These are phyloP conservation scores for Suillus luteus DNA, from an alignment of 768 basidiomycete genomes.

Conservation along the genomic window DNA sequence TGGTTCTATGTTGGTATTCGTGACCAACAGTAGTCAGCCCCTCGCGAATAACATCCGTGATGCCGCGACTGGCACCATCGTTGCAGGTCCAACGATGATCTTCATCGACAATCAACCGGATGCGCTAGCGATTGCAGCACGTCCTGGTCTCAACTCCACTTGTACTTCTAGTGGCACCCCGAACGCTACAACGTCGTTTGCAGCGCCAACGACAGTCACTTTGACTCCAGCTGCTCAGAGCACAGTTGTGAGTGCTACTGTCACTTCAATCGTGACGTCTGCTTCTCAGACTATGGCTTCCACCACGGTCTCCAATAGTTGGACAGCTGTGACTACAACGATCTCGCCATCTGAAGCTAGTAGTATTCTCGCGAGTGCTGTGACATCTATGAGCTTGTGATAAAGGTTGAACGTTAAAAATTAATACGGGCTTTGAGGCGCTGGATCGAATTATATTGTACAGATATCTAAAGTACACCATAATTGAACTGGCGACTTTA, in stretches of 20 bases:
- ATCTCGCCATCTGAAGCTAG: slow-evolving; percentile 29
- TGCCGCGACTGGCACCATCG: slow-evolving; percentile 21
- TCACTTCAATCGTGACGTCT: slow-evolving; percentile 33
- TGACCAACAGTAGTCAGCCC: slow-evolving; percentile 65
- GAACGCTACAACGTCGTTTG: slow-evolving; percentile 8
- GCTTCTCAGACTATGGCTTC: slow-evolving; percentile 1
- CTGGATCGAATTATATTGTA: background rate
- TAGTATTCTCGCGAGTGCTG: slow-evolving; percentile 32
- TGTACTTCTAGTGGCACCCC: background rate
- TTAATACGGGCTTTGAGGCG: background rate
- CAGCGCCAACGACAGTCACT: slow-evolving; percentile 11
- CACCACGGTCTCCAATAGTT: background rate
- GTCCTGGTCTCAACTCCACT: slow-evolving; percentile 26
- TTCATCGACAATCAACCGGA: slow-evolving; percentile 67
- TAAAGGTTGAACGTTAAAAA: background rate
- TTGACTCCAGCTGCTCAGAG: slow-evolving; percentile 19
- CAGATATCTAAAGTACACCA: slow-evolving; percentile 2
- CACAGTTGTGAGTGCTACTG: slow-evolving; percentile 30
- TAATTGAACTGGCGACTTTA: background rate
- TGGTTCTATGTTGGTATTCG: slow-evolving; percentile 73
- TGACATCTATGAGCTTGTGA: slow-evolving; percentile 19
- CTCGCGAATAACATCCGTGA: slow-evolving; percentile 57
- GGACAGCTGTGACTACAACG: slow-evolving; percentile 19
- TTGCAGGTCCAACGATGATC: slow-evolving; percentile 71
- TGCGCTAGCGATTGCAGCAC: slow-evolving; percentile 49